phyloP scores from a whole-genome alignment of 1,284 basidiomycete species.

The Irpex lacteus region DNA sequence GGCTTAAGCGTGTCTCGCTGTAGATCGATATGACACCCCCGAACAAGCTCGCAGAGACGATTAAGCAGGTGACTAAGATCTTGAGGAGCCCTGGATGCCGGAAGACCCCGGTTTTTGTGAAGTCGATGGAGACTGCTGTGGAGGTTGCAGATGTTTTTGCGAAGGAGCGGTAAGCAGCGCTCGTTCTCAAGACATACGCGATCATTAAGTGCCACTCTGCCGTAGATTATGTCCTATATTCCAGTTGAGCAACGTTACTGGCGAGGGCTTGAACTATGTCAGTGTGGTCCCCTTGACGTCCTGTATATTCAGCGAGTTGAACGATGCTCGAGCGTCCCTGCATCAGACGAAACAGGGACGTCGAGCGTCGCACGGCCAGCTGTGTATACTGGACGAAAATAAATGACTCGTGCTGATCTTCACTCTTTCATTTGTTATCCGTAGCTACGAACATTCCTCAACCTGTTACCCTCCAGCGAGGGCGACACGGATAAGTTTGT shows the following conservation, averaged over 20 bases:
- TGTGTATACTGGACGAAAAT: no score
- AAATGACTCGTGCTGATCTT: not conserved
- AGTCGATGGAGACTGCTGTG: slow-evolving; percentile 72
- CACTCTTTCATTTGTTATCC: not conserved
- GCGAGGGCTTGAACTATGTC: slow-evolving; percentile 82
- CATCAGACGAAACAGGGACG: not conserved
- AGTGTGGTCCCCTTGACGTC: slow-evolving; percentile 17
- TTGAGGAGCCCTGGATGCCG: slow-evolving; percentile 91
- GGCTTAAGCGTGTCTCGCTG: no score
- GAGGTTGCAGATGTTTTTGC: slow-evolving; percentile 76
- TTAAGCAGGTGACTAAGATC: slow-evolving; percentile 92
- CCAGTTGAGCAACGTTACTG: slow-evolving; percentile 93
- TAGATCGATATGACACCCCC: slow-evolving; percentile 97
- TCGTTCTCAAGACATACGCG: not conserved
- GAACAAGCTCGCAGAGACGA: slow-evolving; percentile 86
- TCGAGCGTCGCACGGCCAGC: no score
- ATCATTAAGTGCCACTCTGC: not conserved
- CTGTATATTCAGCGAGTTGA: not conserved
- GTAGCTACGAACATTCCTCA: slow-evolving; percentile 81
- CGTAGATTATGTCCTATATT: slow-evolving; percentile 88
- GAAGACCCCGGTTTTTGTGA: slow-evolving; percentile 77
- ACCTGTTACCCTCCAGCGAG: slow-evolving; percentile 84
- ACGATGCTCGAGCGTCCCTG: not conserved
- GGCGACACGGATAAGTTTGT: slow-evolving; percentile 78
- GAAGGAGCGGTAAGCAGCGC: slow-evolving; percentile 51